Conservation (phyloP, 2,329 filamentous ascomycete genomes). For the Monosporascus cannonballus region DNA sequence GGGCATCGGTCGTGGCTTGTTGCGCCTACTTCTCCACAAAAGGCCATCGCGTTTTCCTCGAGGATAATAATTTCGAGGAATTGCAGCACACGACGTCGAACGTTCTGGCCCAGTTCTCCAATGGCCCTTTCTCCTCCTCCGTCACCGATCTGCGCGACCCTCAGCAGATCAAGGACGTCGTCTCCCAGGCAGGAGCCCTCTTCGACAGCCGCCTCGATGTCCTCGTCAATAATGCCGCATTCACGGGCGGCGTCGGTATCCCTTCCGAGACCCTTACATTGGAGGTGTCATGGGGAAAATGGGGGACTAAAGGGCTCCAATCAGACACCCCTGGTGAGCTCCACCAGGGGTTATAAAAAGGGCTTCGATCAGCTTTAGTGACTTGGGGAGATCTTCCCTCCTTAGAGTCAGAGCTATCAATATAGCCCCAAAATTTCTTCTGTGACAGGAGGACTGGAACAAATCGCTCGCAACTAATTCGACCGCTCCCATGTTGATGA, state of each 20-base stretch:
- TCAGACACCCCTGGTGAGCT: too few species aligned
- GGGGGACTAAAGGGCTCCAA: too few species aligned
- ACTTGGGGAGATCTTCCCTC: too few species aligned
- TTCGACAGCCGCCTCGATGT: slow-evolving; percentile 32
- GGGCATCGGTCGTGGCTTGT: slow-evolving; percentile 31
- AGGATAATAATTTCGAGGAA: slow-evolving; percentile 32
- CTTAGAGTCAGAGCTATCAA: too few species aligned
- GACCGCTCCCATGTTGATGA: slow-evolving; percentile 28
- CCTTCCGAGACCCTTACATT: slow-evolving; percentile 11
- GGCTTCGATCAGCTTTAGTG: too few species aligned
- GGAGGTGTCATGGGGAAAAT: too few species aligned
- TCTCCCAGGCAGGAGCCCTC: slow-evolving; percentile 22
- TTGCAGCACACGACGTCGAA: slow-evolving; percentile 27
- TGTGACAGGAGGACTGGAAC: slow-evolving; percentile 34
- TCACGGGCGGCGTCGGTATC: slow-evolving; percentile 29
- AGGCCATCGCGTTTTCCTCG: slow-evolving; percentile 33
- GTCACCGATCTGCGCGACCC: neutral
- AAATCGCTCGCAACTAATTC: slow-evolving; percentile 30
- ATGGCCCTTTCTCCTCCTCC: slow-evolving; percentile 12
- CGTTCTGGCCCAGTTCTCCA: slow-evolving; percentile 27
- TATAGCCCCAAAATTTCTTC: too few species aligned
- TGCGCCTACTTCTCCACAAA: slow-evolving; percentile 28
- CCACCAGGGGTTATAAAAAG: too few species aligned
- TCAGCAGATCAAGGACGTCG: slow-evolving; percentile 22
- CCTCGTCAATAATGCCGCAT: slow-evolving; percentile 36